phyloP scores from a whole-genome alignment of 2,329 filamentous ascomycete genomes.

The Colletotrichum gigasporum region DNA sequence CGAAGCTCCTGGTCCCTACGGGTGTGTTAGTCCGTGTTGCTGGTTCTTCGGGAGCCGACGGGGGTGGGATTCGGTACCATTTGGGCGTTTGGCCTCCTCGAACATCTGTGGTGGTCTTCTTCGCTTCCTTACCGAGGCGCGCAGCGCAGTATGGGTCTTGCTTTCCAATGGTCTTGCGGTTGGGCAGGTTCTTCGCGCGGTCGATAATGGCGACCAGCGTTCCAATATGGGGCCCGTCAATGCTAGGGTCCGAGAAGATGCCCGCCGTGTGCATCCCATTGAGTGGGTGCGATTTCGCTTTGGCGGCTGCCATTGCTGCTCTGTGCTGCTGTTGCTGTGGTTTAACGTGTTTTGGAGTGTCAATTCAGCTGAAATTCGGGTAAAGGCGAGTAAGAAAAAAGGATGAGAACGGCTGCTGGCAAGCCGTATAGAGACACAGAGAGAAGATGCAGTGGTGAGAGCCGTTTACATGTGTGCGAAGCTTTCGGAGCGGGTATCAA shows the following conservation, averaged over 20 bases:
- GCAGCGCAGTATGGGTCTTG: conserved; percentile 98
- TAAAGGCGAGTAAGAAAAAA: background rate
- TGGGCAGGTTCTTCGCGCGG: conserved; percentile 95
- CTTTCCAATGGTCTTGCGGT: conserved; percentile 96
- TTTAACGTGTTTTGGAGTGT: conserved; percentile 1
- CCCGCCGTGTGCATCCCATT: conserved; percentile 83
- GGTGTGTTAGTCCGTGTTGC: background rate
- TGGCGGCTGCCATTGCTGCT: conserved; percentile 57
- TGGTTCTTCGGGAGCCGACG: background rate
- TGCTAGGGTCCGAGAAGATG: conserved; percentile 92
- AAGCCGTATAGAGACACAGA: background rate
- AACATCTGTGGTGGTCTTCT: conserved; percentile 94
- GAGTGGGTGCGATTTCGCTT: conserved; percentile 63
- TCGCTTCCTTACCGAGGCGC: conserved; percentile 92
- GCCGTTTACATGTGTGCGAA: background rate
- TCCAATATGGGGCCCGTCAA: conserved; percentile 93
- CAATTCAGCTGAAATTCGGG: background rate
- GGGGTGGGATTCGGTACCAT: conserved; percentile 70
- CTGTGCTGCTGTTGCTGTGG: conserved; percentile 11
- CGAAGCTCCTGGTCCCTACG: conserved; percentile 95
- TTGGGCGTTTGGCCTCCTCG: conserved; percentile 93
- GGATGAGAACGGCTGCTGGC: background rate
- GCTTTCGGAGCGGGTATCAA: background rate
- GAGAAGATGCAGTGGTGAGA: background rate
- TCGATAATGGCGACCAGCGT: conserved; percentile 93